Evolutionary conservation across 805 yeast species (phyloP), one percentile per base, ranked within the genome.

Genomic region (Kregervanrija delftensis): DNA sequence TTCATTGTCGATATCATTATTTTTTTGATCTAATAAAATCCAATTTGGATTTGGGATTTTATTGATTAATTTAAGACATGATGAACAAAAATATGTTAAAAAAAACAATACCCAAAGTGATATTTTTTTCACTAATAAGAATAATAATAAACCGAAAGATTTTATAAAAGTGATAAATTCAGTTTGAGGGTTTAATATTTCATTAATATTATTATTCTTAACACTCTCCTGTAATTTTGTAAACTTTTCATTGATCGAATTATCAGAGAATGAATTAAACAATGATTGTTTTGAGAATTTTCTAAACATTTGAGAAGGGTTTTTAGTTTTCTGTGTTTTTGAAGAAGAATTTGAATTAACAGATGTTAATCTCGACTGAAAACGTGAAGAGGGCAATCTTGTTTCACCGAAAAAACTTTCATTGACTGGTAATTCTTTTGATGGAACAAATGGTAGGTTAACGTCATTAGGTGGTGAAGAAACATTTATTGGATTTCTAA

Each of bases 11-110:
- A 39, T 37, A 8, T 43, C 33, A 5, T n/a, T 16, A 8, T 38
- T 11, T 10, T 41, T 39, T 10, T 17, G 32, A 5, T 45, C 41
- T 16, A 38, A 32, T 43, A 48, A 41, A 9, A 43, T 40, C 39
- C 49, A 42, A 11, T 48, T 43, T 2, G 64, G 65, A 32, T 48
- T 55, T 5, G 65, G 65, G 11, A 61, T 59, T 12, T 39, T 32
- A 30, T 54, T 51, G 28, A 57, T 44, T 2, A 55, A 31, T 11
- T 41, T 49, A 37, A 53, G 42, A 17, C 54, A 12, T 16, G 46
- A 30, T 2, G 50, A 28, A 8, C 49, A 54, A 1, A 53, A 17
- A 9, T 45, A 14, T 10, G 53, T 56, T 16, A 61, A 38, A 2
- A 49, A 13, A 43, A 49, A 58, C 1, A 60, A 13, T 3, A 52